These are phyloP conservation scores for Ceriops tagal DNA, from an alignment of 345 rosid genomes.

Conservation along the genomic window DNA sequence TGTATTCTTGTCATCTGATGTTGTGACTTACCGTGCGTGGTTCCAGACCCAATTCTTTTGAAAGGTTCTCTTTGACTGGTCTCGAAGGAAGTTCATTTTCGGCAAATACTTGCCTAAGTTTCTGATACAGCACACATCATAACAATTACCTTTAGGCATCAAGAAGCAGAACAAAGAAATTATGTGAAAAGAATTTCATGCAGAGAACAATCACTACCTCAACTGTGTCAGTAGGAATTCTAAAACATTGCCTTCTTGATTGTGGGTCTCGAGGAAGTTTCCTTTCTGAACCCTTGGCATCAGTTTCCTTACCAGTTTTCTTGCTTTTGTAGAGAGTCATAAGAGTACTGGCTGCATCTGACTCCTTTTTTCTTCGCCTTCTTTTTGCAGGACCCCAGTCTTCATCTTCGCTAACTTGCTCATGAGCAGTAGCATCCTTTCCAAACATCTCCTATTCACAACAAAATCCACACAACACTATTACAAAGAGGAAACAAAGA, in stretches of 20 bases:
- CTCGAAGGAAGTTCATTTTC: conserved; percentile 94
- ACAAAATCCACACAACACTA: conserved; percentile 5
- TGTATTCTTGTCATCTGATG: neutral
- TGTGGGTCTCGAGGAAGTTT: conserved; percentile 37
- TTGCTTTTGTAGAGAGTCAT: conserved; percentile 61
- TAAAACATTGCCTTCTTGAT: conserved; percentile 53
- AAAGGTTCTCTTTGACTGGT: conserved; percentile 63
- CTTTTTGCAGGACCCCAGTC: conserved; percentile 95
- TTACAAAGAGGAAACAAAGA: conserved; percentile 7
- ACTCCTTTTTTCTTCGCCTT: conserved; percentile 70
- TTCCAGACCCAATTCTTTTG: conserved; percentile 76
- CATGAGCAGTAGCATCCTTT: conserved; percentile 66
- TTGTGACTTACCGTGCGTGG: conserved; percentile 62
- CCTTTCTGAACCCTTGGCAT: conserved; percentile 30
- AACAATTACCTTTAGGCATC: neutral
- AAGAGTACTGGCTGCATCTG: conserved; percentile 69
- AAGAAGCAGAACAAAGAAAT: conserved; percentile 1
- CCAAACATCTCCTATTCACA: conserved; percentile 90
- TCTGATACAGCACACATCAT: conserved; percentile 45
- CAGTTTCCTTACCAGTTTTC: conserved; percentile 36
- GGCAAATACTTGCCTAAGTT: conserved; percentile 82
- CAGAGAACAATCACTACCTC: conserved; percentile 53
- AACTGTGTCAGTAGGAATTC: conserved; percentile 70
- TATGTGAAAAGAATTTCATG: conserved; percentile 4
- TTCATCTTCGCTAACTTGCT: conserved; percentile 91